Conservation (phyloP, 2,329 filamentous ascomycete genomes). For the Fusarium duplospermum region DNA sequence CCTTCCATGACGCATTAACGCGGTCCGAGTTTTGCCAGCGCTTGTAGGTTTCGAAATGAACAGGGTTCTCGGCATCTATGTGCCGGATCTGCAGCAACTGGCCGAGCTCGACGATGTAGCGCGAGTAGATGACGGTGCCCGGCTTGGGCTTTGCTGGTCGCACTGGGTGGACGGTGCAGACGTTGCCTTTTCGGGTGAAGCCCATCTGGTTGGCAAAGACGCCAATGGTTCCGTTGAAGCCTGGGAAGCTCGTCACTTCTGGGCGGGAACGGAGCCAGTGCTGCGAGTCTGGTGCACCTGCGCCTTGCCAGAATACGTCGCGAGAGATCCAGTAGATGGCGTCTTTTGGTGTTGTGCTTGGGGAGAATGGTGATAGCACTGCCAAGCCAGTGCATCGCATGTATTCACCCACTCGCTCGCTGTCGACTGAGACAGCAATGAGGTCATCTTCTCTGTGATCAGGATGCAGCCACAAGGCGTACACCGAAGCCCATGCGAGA, state of each 20-base stretch:
- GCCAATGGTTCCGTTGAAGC: constrained; percentile 39
- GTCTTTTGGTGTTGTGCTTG: neutral
- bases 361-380: constrained; percentile 13
- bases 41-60: constrained; percentile 40
- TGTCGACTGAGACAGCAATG: constrained; percentile 11
- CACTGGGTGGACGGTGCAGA: constrained; percentile 44
- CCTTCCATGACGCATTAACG: constrained; percentile 43
- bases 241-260: constrained; percentile 39
- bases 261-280: constrained; percentile 41
- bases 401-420: constrained; percentile 14
- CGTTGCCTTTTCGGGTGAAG: constrained; percentile 44
- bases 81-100: constrained; percentile 39
- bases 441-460: constrained; percentile 17
- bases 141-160: constrained; percentile 42
- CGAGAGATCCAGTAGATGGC: constrained; percentile 37
- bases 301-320: constrained; percentile 43
- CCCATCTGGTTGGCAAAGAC: constrained; percentile 41
- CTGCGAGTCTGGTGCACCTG: constrained; percentile 42
- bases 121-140: constrained; percentile 41
- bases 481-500: constrained; percentile 16
- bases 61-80: constrained; percentile 41
- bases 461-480: constrained; percentile 25
- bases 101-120: constrained; percentile 43
- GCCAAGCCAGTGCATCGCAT: constrained; percentile 17
- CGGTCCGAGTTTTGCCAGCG: constrained; percentile 46